A percentile compares a stretch with the other conserved stretches of the same genome.
phyloP scores from a whole-genome alignment of 1,284 basidiomycete species.

The Ustilago trichophora region DNA sequence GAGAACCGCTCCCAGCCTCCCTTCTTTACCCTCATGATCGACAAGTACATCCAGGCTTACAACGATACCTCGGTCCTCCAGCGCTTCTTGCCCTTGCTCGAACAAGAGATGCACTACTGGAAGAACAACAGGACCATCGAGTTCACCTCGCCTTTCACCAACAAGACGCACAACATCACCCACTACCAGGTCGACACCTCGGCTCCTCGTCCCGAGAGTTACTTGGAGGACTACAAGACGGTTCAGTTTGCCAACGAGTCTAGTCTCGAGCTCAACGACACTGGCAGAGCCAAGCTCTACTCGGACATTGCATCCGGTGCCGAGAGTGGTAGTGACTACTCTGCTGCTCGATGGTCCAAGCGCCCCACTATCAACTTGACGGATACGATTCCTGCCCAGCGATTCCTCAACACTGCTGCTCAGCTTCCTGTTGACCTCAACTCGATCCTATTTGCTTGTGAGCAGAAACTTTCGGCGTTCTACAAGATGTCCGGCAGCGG shows the following conservation, averaged over 20 bases:
- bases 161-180: slow-evolving; percentile 75
- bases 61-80: slow-evolving; percentile 75
- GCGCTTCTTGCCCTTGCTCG: slow-evolving; percentile 74
- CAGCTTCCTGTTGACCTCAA: slow-evolving; percentile 82
- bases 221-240: slow-evolving; percentile 77
- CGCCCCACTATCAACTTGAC: slow-evolving; percentile 69
- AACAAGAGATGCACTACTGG: slow-evolving; percentile 87
- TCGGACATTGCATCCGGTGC: slow-evolving; percentile 87
- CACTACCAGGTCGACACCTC: slow-evolving; percentile 77
- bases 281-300: slow-evolving; percentile 76
- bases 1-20: slow-evolving; percentile 89
- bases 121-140: slow-evolving; percentile 76
- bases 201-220: slow-evolving; percentile 84
- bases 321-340: slow-evolving; percentile 74
- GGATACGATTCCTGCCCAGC: slow-evolving; percentile 72
- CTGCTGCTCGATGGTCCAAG: slow-evolving; percentile 70
- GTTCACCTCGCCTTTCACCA: slow-evolving; percentile 78
- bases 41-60: slow-evolving; percentile 73
- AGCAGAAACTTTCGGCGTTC: slow-evolving; percentile 67
- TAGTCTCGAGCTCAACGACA: slow-evolving; percentile 68
- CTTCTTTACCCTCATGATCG: slow-evolving; percentile 74
- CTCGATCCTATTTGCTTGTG: slow-evolving; percentile 75
- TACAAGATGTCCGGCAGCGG: slow-evolving; percentile 71
- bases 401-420: slow-evolving; percentile 77
- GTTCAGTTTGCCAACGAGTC: slow-evolving; percentile 72